Conservation (phyloP, 2,329 filamentous ascomycete genomes). For the Aspergillus latus region DNA sequence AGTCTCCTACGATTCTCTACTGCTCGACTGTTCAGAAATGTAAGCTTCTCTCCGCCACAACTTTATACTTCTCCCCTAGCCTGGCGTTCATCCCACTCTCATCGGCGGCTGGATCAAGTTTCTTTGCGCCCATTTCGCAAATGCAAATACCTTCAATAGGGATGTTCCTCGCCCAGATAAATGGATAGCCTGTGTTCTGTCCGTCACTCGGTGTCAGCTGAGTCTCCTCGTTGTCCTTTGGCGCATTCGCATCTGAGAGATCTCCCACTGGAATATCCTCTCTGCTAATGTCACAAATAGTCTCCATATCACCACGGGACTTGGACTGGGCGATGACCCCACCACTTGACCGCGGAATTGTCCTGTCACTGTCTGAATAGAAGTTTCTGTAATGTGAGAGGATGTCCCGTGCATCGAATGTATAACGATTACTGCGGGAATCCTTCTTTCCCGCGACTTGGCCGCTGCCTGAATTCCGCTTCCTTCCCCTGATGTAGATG, state of each 20-base stretch:
- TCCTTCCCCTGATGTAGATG: constrained; percentile 58
- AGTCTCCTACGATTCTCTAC: not conserved
- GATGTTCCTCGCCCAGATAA: constrained; percentile 69
- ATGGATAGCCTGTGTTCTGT: constrained; percentile 31
- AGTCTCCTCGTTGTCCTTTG: not conserved
- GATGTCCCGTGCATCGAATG: constrained; percentile 39
- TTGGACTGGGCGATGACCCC: not conserved
- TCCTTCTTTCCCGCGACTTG: constrained; percentile 13
- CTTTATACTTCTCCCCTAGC: constrained; percentile 54
- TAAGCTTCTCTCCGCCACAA: constrained; percentile 44
- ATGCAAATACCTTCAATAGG: constrained; percentile 71
- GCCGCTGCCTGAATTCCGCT: constrained; percentile 8
- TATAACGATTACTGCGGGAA: constrained; percentile 45
- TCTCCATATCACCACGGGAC: not conserved
- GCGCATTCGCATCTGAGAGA: not conserved
- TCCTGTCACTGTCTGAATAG: constrained; percentile 29
- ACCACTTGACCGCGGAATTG: constrained; percentile 17
- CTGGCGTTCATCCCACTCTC: constrained; percentile 44
- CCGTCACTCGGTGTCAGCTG: not conserved
- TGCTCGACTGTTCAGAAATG: constrained; percentile 13
- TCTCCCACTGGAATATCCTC: not conserved
- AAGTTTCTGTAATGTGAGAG: constrained; percentile 37
- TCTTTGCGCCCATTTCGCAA: constrained; percentile 84
- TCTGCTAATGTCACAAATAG: not conserved
- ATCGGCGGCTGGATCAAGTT: constrained; percentile 49